Conservation (phyloP, 2,329 filamentous ascomycete species). For the Phaeosphaeriaceae sp. region DNA sequence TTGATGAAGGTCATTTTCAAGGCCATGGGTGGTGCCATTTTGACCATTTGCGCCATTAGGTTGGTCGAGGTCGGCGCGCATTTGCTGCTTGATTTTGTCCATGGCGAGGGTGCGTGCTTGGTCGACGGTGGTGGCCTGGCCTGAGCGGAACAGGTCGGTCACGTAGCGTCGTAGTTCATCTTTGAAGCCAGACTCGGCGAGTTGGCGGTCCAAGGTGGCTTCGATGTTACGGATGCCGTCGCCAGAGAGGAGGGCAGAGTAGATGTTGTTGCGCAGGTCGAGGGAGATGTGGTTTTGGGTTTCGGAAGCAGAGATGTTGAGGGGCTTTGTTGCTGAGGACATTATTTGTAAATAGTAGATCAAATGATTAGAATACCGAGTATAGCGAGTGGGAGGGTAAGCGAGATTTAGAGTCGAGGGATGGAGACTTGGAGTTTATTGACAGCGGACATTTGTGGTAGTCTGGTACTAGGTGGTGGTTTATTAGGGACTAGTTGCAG, state of each 20-base stretch:
- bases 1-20: slow-evolving; percentile 47
- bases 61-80: slow-evolving; percentile 14
- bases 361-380: background rate
- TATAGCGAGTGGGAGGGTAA: no score
- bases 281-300: slow-evolving; percentile 52
- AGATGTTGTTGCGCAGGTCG: slow-evolving; percentile 51
- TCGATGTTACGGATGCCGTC: slow-evolving; percentile 63
- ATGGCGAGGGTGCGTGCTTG: slow-evolving; percentile 63
- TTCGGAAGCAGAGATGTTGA: slow-evolving; percentile 41
- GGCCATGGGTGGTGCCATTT: slow-evolving; percentile 35
- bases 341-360: slow-evolving; percentile 12
- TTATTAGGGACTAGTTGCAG: no score
- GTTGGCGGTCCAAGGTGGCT: slow-evolving; percentile 58
- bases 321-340: slow-evolving; percentile 17
- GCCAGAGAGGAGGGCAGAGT: slow-evolving; percentile 54
- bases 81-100: slow-evolving; percentile 40
- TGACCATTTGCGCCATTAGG: slow-evolving; percentile 33
- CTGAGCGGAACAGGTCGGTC: slow-evolving; percentile 62
- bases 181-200: slow-evolving; percentile 66
- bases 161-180: slow-evolving; percentile 62
- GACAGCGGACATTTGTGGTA: no score
- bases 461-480: background rate
- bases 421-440: no score
- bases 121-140: slow-evolving; percentile 63
- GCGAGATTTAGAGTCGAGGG: no score